Evolutionary conservation across 116 monocot genomes (phyloP).

Genomic region (Iris pallida): DNA sequence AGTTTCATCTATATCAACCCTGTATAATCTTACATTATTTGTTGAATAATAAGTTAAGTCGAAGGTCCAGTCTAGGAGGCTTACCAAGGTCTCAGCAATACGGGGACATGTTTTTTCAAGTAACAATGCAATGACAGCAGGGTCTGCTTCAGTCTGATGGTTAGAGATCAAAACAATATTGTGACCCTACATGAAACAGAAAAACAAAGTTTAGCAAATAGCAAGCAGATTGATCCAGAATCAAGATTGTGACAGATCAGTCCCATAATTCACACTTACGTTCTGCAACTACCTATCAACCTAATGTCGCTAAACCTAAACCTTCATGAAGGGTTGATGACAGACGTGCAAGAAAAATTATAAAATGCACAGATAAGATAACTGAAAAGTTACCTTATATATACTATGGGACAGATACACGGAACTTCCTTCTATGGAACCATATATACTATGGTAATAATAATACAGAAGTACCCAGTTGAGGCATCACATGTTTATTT

Average conservation of each 20-base stretch:
- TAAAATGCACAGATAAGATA: not conserved
- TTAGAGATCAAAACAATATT: constrained; percentile 90
- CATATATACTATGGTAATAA: not conserved
- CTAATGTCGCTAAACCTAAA: not conserved
- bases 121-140: constrained; percentile 72
- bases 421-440: not conserved
- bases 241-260: not conserved
- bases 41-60: constrained; percentile 8
- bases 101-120: constrained; percentile 67
- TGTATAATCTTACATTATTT: not conserved
- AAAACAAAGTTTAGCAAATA: not conserved
- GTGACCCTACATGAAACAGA: constrained; percentile 59
- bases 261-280: not conserved
- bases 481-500: no score
- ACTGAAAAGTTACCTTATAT: not conserved
- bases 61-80: not conserved
- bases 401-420: not conserved
- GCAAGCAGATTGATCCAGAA: no score
- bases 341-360: not conserved
- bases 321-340: not conserved
- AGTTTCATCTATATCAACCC: constrained; percentile 8
- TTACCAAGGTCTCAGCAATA: constrained; percentile 76
- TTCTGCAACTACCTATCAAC: not conserved
- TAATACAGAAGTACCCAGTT: not conserved
- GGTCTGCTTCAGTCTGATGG: constrained; percentile 99